Evolutionary conservation across 768 basidiomycete species (phyloP).

Genomic region (Lactarius quietus): DNA sequence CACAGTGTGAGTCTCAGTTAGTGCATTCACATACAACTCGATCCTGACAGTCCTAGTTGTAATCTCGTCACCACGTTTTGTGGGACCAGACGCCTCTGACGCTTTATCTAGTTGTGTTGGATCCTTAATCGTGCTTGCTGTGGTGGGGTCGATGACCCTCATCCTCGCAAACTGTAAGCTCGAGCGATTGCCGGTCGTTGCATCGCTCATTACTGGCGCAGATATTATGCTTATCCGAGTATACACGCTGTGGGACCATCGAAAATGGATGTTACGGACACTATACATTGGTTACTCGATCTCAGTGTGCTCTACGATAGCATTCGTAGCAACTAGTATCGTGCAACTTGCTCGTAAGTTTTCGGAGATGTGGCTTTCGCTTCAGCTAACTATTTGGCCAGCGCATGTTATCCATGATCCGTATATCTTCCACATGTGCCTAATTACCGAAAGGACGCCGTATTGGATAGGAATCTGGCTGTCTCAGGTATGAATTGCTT

Average conservation of each 20-base stretch:
- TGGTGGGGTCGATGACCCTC: constrained; percentile 32
- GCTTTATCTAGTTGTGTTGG: constrained; percentile 10
- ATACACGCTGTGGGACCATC: constrained; percentile 38
- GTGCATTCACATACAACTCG: background rate
- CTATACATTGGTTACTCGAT: constrained; percentile 7
- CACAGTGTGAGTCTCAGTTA: constrained; percentile 5
- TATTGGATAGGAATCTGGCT: constrained; percentile 32
- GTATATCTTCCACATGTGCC: constrained; percentile 20
- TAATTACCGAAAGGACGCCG: constrained; percentile 6
- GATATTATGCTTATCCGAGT: constrained; percentile 39
- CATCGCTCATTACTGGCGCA: constrained; percentile 27
- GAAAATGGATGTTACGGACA: constrained; percentile 25
- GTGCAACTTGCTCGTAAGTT: constrained; percentile 14
- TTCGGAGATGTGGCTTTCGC: background rate
- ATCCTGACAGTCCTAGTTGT: constrained; percentile 4
- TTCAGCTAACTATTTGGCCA: constrained; percentile 1
- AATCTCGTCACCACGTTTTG: background rate
- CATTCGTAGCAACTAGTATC: constrained; percentile 7
- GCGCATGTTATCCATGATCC: constrained; percentile 7
- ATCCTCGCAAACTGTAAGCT: constrained; percentile 30
- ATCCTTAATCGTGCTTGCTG: constrained; percentile 10
- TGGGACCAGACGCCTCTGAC: background rate
- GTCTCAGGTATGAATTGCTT: constrained; percentile 33
- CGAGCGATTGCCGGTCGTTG: constrained; percentile 13
- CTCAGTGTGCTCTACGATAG: constrained; percentile 15